Conservation (phyloP, 2,329 filamentous ascomycete species). For the Penicillium sumatraense region DNA sequence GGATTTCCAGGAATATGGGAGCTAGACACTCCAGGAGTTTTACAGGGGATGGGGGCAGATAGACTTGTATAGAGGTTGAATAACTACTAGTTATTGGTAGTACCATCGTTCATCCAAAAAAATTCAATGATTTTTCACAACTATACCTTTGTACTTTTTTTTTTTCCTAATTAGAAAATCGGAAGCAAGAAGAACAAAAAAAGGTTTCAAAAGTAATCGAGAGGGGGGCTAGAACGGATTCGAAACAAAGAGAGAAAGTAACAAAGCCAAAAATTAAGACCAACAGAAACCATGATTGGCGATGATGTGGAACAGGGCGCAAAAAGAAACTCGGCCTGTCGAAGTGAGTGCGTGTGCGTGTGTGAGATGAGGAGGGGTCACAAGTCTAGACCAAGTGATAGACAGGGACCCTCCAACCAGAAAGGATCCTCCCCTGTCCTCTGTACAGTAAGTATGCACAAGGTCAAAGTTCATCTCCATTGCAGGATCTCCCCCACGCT, state of each 20-base stretch:
- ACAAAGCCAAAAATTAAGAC: not conserved
- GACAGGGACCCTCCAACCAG: constrained; percentile 11
- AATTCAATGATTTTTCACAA: constrained; percentile 2
- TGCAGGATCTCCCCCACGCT: constrained; percentile 1
- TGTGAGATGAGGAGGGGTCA: not conserved
- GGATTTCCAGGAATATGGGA: constrained; percentile 11
- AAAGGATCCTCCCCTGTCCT: not conserved
- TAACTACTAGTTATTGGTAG: too few relatives aligned
- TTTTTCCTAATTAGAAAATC: not conserved
- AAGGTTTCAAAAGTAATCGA: not conserved
- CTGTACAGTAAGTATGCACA: not conserved
- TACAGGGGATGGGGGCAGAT: constrained; percentile 17
- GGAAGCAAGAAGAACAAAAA: too few relatives aligned
- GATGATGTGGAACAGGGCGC: constrained; percentile 8
- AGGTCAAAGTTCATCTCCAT: not conserved
- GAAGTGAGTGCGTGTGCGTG: too few relatives aligned
- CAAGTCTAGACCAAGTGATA: constrained; percentile 24
- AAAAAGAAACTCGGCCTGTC: not conserved
- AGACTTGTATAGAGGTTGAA: constrained; percentile 19
- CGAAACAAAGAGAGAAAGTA: not conserved
- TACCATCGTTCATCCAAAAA: constrained; percentile 10
- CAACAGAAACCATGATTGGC: not conserved
- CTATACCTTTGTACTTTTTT: not conserved
- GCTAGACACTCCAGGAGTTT: constrained; percentile 14
- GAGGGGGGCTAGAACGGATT: not conserved